Evolutionary conservation across 2,329 filamentous ascomycete genomes (phyloP).

Genomic region (Orbilia brochopaga): DNA sequence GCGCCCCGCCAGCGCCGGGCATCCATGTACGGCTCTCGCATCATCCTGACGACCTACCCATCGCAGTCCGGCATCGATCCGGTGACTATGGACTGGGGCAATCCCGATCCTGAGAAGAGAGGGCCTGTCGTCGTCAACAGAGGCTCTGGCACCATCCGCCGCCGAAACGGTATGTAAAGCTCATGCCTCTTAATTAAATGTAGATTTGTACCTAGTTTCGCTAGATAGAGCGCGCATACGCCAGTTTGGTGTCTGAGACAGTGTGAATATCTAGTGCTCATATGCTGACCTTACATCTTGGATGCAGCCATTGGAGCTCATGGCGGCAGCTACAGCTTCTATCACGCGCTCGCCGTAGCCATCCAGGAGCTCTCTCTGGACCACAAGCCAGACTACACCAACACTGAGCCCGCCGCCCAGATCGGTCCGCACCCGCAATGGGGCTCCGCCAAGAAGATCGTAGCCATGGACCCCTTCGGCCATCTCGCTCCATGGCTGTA

Average conservation of each 20-base stretch:
- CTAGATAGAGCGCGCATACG: neutral
- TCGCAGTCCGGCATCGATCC: constrained; percentile 93
- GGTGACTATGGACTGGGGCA: constrained; percentile 86
- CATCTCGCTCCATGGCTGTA: constrained; percentile 85
- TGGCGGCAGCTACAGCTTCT: constrained; percentile 93
- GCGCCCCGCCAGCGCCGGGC: constrained; percentile 57
- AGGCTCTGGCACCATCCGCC: constrained; percentile 74
- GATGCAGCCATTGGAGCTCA: constrained; percentile 69
- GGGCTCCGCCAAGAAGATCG: constrained; percentile 89
- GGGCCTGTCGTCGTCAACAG: constrained; percentile 89
- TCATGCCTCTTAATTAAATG: constrained; percentile 21
- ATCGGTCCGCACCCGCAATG: constrained; percentile 91
- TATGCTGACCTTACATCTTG: constrained; percentile 12
- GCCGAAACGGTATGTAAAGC: constrained; percentile 73
- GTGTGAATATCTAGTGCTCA: constrained; percentile 1
- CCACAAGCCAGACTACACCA: constrained; percentile 77
- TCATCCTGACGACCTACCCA: constrained; percentile 82
- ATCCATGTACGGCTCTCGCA: constrained; percentile 63
- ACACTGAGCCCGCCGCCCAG: constrained; percentile 88
- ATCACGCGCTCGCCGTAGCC: constrained; percentile 89
- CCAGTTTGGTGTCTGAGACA: constrained; percentile 11
- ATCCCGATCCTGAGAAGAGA: constrained; percentile 73
- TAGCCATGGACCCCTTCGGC: constrained; percentile 94
- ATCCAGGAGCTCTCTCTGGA: constrained; percentile 85
- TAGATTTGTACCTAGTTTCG: constrained; percentile 4